Conservation (phyloP, 441 rosid genomes). For the Pelargonium myrrhifolium region DNA sequence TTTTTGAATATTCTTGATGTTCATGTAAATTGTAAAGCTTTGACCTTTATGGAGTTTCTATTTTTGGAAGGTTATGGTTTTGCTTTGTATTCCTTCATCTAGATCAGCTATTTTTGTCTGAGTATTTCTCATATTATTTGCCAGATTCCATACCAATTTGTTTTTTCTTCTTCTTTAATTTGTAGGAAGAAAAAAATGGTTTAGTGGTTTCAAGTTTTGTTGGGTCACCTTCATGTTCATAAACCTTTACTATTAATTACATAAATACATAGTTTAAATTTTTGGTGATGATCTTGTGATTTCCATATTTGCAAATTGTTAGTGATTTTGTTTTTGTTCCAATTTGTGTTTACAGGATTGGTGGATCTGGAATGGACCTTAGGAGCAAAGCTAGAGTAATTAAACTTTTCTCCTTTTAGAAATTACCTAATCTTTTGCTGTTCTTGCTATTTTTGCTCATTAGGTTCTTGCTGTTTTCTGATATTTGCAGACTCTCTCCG, state of each 20-base stretch:
- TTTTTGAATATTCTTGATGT: not conserved
- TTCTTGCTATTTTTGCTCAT: not conserved
- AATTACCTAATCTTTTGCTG: no score
- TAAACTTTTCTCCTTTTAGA: not conserved
- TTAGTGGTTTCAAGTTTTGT: not conserved
- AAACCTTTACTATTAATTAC: no score
- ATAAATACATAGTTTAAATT: no score
- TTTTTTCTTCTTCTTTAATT: not conserved
- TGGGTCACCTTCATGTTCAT: no score
- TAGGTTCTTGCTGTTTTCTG: not conserved
- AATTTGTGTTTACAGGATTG: slow-evolving; percentile 8
- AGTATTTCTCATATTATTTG: not conserved
- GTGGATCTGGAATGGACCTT: slow-evolving; percentile 22
- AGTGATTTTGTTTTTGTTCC: not conserved
- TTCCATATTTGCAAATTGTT: not conserved
- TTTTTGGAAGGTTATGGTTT: not conserved
- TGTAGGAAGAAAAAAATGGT: not conserved
- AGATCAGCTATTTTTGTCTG: not conserved
- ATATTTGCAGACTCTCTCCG: slow-evolving; percentile 13
- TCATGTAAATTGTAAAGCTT: not conserved
- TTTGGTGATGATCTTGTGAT: not conserved
- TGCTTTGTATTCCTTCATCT: not conserved
- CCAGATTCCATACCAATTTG: no score
- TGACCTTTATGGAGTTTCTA: not conserved
- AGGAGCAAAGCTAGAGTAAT: slow-evolving; percentile 23